Evolutionary conservation across 495 filamentous ascomycete species (phyloP).

Genomic region (Pyronema domesticum): DNA sequence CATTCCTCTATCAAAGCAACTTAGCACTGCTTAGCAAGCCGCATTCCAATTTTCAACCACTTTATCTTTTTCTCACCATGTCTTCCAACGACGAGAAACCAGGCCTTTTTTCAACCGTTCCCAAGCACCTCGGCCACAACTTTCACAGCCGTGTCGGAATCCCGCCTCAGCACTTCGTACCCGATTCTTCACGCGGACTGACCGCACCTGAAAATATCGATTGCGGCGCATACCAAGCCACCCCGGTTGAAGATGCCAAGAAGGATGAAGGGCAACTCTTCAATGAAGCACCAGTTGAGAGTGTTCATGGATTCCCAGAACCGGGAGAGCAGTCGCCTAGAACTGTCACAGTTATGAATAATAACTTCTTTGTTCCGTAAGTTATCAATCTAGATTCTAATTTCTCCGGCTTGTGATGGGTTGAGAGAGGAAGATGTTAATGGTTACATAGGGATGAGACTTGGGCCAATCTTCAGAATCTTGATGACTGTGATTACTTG

Average conservation of each 20-base stretch:
- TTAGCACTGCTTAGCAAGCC: no score
- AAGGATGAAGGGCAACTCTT: neutral
- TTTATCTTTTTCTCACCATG: no score
- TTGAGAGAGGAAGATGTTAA: neutral
- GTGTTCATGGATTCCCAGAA: neutral
- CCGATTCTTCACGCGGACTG: neutral
- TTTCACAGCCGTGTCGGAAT: neutral
- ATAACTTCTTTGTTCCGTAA: neutral
- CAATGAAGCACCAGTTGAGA: neutral
- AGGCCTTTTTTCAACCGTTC: neutral
- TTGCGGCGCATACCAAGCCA: no score
- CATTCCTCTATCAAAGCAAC: no score
- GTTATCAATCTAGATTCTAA: neutral
- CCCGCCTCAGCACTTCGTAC: neutral
- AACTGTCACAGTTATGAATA: neutral
- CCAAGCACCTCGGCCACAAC: neutral
- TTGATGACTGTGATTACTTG: neutral
- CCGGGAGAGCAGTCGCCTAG: neutral
- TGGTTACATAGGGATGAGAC: neutral
- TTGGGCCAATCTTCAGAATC: neutral
- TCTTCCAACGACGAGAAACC: no score
- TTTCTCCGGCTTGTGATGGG: neutral
- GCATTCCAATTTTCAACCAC: no score
- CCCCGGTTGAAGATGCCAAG: neutral
- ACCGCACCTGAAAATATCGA: neutral